Conservation (phyloP, 305 asterid genomes). For the Plantago rigida region DNA sequence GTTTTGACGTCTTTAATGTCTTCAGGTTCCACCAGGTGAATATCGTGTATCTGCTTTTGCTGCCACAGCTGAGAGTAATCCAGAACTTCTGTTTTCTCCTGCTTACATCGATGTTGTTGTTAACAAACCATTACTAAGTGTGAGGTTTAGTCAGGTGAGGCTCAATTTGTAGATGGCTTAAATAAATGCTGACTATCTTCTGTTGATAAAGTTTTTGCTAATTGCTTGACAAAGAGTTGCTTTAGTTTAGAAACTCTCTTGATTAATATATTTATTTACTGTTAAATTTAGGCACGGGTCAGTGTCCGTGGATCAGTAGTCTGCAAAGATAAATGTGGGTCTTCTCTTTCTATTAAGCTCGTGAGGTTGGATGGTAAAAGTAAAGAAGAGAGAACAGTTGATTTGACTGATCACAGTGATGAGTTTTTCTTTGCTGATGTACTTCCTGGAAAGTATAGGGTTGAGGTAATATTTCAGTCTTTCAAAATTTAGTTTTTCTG, state of each 20-base stretch:
- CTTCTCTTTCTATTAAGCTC: slow-evolving; percentile 64
- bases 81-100: slow-evolving; percentile 79
- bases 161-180: slow-evolving; percentile 20
- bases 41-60: slow-evolving; percentile 89
- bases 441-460: slow-evolving; percentile 82
- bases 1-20: slow-evolving; percentile 27
- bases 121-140: slow-evolving; percentile 52
- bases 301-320: slow-evolving; percentile 64
- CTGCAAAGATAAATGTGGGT: slow-evolving; percentile 77
- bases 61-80: slow-evolving; percentile 67
- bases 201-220: slow-evolving; percentile 15
- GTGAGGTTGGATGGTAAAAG: slow-evolving; percentile 53
- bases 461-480: slow-evolving; percentile 59
- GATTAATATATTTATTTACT: slow-evolving; percentile 2
- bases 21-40: slow-evolving; percentile 86
- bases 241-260: slow-evolving; percentile 14
- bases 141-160: slow-evolving; percentile 73
- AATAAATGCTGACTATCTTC: not conserved
- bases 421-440: slow-evolving; percentile 66
- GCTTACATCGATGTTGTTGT: slow-evolving; percentile 56
- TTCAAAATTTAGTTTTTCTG: not conserved
- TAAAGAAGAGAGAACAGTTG: slow-evolving; percentile 42
- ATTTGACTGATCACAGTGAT: slow-evolving; percentile 51
- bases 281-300: slow-evolving; percentile 63
- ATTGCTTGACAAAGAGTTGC: slow-evolving; percentile 11